phyloP scores from a whole-genome alignment of 1,284 basidiomycete species.

The Cronartium quercuum region DNA sequence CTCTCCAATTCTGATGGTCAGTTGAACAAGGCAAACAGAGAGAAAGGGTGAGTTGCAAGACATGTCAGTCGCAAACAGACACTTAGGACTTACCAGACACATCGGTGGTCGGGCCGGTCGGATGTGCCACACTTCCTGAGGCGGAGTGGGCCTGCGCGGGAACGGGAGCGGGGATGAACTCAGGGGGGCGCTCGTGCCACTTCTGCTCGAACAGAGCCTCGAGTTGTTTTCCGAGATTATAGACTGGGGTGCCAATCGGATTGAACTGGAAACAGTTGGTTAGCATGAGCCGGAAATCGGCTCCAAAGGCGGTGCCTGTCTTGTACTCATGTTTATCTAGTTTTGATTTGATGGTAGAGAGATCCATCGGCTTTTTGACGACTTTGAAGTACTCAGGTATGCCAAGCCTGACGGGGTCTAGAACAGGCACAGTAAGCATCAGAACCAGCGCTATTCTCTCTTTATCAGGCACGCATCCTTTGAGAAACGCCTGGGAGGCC shows the following conservation, averaged over 20 bases:
- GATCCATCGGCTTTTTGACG: constrained; percentile 90
- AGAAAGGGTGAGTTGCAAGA: no score
- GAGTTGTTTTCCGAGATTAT: constrained; percentile 71
- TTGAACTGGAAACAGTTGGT: constrained; percentile 91
- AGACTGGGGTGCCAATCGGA: constrained; percentile 75
- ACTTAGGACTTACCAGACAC: not conserved
- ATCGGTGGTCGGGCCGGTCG: not conserved
- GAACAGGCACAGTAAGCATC: not conserved
- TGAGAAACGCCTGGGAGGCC: not conserved
- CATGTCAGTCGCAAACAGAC: not conserved
- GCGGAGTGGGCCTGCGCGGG: not conserved
- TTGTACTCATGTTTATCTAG: constrained; percentile 70
- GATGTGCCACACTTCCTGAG: not conserved
- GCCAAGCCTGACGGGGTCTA: constrained; percentile 69
- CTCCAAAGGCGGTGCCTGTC: constrained; percentile 69
- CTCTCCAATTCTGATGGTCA: constrained; percentile 3
- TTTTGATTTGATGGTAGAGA: constrained; percentile 78
- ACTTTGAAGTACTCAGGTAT: constrained; percentile 80
- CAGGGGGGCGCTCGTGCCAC: constrained; percentile 66
- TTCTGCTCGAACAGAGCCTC: constrained; percentile 84
- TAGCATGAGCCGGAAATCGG: constrained; percentile 90
- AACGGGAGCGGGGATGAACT: constrained; percentile 28
- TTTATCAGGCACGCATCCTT: not conserved
- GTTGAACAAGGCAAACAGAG: not conserved
- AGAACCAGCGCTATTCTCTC: not conserved